Conservation (phyloP, 495 filamentous ascomycete genomes). For the Daldinia childiae region DNA sequence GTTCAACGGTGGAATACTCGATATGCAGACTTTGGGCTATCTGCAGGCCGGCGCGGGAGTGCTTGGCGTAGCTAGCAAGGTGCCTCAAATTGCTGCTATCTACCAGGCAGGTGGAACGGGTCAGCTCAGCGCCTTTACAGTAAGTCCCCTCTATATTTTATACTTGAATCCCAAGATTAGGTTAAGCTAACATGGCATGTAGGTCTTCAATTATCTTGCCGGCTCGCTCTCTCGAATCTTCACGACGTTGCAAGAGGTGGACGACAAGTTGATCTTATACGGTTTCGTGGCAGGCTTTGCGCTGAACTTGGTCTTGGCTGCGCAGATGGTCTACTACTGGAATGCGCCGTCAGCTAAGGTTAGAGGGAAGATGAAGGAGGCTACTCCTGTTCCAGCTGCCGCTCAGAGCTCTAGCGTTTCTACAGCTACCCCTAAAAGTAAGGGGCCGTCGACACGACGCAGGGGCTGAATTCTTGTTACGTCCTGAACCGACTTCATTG, state of each 20-base stretch:
- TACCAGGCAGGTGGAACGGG: slow-evolving; percentile 87
- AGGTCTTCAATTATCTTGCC: slow-evolving; percentile 98
- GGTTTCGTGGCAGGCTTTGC: slow-evolving; percentile 88
- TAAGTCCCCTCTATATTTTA: slow-evolving; percentile 58
- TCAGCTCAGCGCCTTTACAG: slow-evolving; percentile 94
- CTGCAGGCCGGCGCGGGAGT: slow-evolving; percentile 87
- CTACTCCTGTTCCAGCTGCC: slow-evolving; percentile 29
- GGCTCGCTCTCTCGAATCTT: slow-evolving; percentile 94
- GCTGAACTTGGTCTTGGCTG: slow-evolving; percentile 85
- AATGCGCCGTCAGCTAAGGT: slow-evolving; percentile 71
- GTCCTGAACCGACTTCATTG: slow-evolving; percentile 11
- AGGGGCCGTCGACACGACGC: slow-evolving; percentile 64
- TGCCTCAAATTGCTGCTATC: slow-evolving; percentile 89
- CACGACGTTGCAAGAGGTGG: slow-evolving; percentile 94
- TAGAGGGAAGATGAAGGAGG: slow-evolving; percentile 59
- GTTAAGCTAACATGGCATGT: slow-evolving; percentile 29
- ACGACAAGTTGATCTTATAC: slow-evolving; percentile 93
- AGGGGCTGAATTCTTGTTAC: slow-evolving; percentile 52
- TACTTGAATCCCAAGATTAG: slow-evolving; percentile 1
- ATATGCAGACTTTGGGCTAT: slow-evolving; percentile 73
- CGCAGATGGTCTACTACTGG: slow-evolving; percentile 98
- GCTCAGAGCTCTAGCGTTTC: slow-evolving; percentile 43
- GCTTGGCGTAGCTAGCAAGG: slow-evolving; percentile 84
- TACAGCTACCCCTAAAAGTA: slow-evolving; percentile 55
- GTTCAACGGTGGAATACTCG: slow-evolving; percentile 72